Evolutionary conservation across 2,329 filamentous ascomycete species (phyloP).

Genomic region (Cercospora sojina): DNA sequence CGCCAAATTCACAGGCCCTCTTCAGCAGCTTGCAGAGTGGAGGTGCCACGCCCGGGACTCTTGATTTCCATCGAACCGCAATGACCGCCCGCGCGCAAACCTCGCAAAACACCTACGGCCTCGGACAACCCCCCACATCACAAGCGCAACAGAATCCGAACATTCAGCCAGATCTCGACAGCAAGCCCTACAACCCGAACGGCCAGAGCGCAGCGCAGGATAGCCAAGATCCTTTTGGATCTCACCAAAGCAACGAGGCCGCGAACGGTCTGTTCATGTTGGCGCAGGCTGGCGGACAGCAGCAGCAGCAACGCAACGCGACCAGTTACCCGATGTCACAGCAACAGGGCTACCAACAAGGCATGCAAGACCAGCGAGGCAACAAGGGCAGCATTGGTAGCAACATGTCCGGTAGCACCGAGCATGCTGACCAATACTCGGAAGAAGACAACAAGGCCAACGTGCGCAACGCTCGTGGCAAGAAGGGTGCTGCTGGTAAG

Average conservation of each 20-base stretch:
- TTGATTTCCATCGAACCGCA: conserved; percentile 94
- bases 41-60: conserved; percentile 81
- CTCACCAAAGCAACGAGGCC: conserved; percentile 87
- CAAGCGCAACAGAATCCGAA: conserved; percentile 45
- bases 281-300: conserved; percentile 66
- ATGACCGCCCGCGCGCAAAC: conserved; percentile 72
- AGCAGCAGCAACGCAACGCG: conserved; percentile 44
- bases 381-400: conserved; percentile 56
- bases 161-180: conserved; percentile 41
- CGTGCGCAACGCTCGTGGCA: conserved; percentile 63
- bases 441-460: conserved; percentile 69
- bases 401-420: conserved; percentile 54
- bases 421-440: conserved; percentile 60
- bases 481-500: conserved; percentile 59
- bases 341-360: conserved; percentile 48
- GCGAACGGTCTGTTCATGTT: conserved; percentile 93
- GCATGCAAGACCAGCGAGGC: conserved; percentile 38
- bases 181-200: conserved; percentile 58
- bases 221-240: conserved; percentile 68
- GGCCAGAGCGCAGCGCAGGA: conserved; percentile 42
- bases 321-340: conserved; percentile 46
- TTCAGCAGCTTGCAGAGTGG: conserved; percentile 77
- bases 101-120: conserved; percentile 41
- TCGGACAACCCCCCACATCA: conserved; percentile 42
- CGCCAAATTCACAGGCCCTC: conserved; percentile 79